Percentiles rank a stretch among this genome's conserved stretches.
phyloP scores from a whole-genome alignment of 805 yeast species.

The Kodamaea fukazawae region DNA sequence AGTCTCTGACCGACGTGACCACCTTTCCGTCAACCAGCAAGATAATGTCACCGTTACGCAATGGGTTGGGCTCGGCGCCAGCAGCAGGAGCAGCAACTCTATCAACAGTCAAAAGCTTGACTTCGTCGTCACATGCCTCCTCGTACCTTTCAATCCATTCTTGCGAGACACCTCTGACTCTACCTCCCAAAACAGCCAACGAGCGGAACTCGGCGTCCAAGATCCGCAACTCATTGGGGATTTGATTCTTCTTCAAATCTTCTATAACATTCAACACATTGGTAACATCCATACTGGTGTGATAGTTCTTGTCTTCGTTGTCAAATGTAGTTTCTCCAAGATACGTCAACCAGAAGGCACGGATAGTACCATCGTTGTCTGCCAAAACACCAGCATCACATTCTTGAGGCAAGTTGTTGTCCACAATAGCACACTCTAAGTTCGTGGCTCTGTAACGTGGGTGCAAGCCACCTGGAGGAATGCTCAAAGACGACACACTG shows the following conservation, averaged over 20 bases:
- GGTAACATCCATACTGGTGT: slow-evolving; percentile 75
- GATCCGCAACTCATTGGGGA: slow-evolving; percentile 56
- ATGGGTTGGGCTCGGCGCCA: slow-evolving; percentile 29
- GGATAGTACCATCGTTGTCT: slow-evolving; percentile 71
- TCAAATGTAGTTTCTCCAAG: slow-evolving; percentile 69
- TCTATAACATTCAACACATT: slow-evolving; percentile 60
- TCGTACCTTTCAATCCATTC: slow-evolving; percentile 75
- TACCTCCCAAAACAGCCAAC: slow-evolving; percentile 66
- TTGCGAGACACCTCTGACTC: slow-evolving; percentile 85
- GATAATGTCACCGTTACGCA: slow-evolving; percentile 71
- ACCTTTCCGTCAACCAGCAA: slow-evolving; percentile 64
- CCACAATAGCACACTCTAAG: slow-evolving; percentile 72
- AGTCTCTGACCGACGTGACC: slow-evolving; percentile 65
- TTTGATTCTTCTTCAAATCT: slow-evolving; percentile 45
- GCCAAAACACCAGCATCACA: slow-evolving; percentile 79
- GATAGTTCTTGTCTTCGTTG: slow-evolving; percentile 56
- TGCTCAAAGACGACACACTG: slow-evolving; percentile 69
- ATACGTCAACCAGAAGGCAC: slow-evolving; percentile 83
- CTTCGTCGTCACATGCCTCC: slow-evolving; percentile 57
- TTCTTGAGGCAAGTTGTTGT: slow-evolving; percentile 66
- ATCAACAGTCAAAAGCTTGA: slow-evolving; percentile 69
- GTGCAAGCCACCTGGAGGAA: slow-evolving; percentile 62
- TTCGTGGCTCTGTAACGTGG: slow-evolving; percentile 88
- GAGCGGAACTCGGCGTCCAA: slow-evolving; percentile 78
- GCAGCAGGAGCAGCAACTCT: slow-evolving; percentile 55